These are phyloP conservation scores for Eucalyptus coolabah DNA, from an alignment of 345 rosid species.

Conservation along the genomic window DNA sequence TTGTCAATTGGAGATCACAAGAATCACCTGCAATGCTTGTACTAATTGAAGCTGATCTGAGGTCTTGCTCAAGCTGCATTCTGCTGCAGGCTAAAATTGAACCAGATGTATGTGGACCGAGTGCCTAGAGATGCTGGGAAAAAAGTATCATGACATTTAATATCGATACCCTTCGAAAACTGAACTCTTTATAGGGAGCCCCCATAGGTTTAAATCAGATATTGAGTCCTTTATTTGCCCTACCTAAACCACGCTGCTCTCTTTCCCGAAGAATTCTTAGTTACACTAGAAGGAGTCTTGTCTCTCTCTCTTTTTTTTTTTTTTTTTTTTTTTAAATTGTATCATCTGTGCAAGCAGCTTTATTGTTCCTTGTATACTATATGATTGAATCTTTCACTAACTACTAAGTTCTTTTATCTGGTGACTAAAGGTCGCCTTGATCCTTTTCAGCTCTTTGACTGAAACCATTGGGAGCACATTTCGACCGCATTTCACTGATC, in stretches of 20 bases:
- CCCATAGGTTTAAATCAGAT: neutral
- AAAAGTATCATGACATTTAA: neutral
- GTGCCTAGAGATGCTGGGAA: neutral
- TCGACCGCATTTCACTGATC: constrained; percentile 72
- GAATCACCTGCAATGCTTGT: neutral
- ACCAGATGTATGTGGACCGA: neutral
- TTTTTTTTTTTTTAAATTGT: neutral
- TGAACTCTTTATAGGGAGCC: neutral
- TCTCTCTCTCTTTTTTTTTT: neutral
- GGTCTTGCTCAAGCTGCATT: neutral
- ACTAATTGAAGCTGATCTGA: neutral
- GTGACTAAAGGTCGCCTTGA: constrained; percentile 70
- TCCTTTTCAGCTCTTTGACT: constrained; percentile 96
- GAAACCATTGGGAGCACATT: constrained; percentile 92
- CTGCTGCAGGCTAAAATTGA: neutral
- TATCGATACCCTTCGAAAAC: neutral
- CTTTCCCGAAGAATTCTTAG: neutral
- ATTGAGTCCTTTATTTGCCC: neutral
- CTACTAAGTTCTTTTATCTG: neutral
- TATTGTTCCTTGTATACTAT: neutral
- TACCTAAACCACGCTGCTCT: neutral
- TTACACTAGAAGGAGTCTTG: neutral
- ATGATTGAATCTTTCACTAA: neutral
- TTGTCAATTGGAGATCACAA: neutral
- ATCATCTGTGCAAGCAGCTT: neutral